Evolutionary conservation across 2,329 filamentous ascomycete species (phyloP).

Genomic region (Penicillium sp.): DNA sequence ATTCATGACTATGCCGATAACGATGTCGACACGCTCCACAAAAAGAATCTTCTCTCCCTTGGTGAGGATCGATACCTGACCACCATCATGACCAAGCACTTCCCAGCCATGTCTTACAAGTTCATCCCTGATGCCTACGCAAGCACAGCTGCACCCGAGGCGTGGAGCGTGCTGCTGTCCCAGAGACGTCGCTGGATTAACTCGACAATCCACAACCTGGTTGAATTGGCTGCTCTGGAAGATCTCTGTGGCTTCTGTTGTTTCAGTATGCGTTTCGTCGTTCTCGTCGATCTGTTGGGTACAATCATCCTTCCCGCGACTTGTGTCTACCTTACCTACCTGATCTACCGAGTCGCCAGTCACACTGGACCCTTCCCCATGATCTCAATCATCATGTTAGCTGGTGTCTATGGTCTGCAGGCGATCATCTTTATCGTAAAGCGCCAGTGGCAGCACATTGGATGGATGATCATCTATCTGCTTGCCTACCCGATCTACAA

Average conservation of each 20-base stretch:
- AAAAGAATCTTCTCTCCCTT: conserved; percentile 88
- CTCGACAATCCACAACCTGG: conserved; percentile 95
- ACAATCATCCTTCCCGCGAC: conserved; percentile 91
- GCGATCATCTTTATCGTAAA: conserved; percentile 96
- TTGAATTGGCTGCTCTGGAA: conserved; percentile 83
- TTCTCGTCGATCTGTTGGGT: conserved; percentile 90
- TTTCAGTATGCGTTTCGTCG: conserved; percentile 96
- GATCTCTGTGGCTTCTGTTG: conserved; percentile 99
- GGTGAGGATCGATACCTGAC: conserved; percentile 97
- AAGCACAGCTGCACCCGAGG: conserved; percentile 89
- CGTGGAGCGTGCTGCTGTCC: conserved; percentile 92
- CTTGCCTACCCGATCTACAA: conserved; percentile 94
- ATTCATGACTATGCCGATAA: conserved; percentile 87
- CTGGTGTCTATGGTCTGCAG: conserved; percentile 90
- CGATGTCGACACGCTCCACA: conserved; percentile 89
- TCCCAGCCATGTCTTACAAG: conserved; percentile 93
- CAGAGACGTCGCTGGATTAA: conserved; percentile 99
- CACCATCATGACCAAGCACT: conserved; percentile 97
- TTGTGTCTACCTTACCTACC: conserved; percentile 79
- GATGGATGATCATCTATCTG: conserved; percentile 99
- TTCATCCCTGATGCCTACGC: conserved; percentile 93
- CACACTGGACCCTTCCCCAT: conserved; percentile 74
- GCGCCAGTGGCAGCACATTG: conserved; percentile 96
- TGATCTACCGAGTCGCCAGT: conserved; percentile 77
- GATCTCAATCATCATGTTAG: conserved; percentile 86